phyloP scores from a whole-genome alignment of 1,284 basidiomycete genomes.

The Pterula multifida region DNA sequence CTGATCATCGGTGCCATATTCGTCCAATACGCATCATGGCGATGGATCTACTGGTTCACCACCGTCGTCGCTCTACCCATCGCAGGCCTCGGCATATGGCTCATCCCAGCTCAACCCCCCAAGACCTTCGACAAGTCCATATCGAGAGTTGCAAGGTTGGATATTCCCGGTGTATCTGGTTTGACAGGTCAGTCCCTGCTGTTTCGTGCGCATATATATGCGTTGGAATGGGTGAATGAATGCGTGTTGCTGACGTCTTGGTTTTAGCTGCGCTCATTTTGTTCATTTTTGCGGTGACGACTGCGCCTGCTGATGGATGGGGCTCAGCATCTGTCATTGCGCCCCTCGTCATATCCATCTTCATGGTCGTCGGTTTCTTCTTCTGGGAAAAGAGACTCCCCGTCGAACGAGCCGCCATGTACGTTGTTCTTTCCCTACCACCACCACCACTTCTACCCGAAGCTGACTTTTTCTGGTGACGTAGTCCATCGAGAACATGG shows the following conservation, averaged over 20 bases:
- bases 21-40: conserved; percentile 21
- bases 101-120: conserved; percentile 15
- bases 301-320: conserved; percentile 33
- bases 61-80: conserved; percentile 21
- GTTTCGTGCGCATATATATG: not conserved
- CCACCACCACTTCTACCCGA: not conserved
- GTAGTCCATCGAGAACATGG: conserved; percentile 27
- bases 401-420: conserved; percentile 25
- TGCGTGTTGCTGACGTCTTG: not conserved
- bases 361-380: conserved; percentile 27
- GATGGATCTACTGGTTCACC: conserved; percentile 23
- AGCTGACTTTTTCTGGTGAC: no score
- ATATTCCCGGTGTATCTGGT: conserved; percentile 26
- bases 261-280: conserved; percentile 23
- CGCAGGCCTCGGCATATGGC: conserved; percentile 15
- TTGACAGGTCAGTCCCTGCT: conserved; percentile 23
- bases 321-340: conserved; percentile 24
- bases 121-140: not conserved
- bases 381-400: conserved; percentile 28
- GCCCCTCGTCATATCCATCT: conserved; percentile 29
- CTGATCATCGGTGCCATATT: conserved; percentile 31
- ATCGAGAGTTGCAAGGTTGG: conserved; percentile 21
- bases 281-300: conserved; percentile 37
- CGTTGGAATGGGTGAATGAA: not conserved
- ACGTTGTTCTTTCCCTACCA: conserved; percentile 9